Evolutionary conservation across 495 filamentous ascomycete genomes (phyloP).

Genomic region (Hyaloscypha hepaticicola): DNA sequence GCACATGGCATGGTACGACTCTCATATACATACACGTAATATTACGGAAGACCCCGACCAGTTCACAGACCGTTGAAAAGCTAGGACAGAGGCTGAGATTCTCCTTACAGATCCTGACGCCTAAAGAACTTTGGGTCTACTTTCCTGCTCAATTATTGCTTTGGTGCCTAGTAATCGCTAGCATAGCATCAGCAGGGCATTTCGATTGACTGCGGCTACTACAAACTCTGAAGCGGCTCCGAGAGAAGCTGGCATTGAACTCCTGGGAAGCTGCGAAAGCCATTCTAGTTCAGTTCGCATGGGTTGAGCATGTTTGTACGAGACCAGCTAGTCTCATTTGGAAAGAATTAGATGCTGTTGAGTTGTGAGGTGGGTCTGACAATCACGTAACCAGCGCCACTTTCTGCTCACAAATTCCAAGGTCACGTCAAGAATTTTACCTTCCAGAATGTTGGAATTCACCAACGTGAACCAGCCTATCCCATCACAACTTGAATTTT

Average conservation of each 20-base stretch:
- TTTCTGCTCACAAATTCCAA: neutral
- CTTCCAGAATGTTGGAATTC: constrained; percentile 35
- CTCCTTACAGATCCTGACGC: neutral
- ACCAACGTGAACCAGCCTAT: constrained; percentile 54
- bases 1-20: constrained; percentile 3
- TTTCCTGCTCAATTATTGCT: neutral
- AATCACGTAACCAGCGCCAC: neutral
- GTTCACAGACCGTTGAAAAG: constrained; percentile 1
- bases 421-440: constrained; percentile 39
- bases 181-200: neutral
- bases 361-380: neutral
- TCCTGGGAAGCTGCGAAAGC: neutral
- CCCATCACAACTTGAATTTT: constrained; percentile 59
- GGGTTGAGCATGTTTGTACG: neutral
- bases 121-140: neutral
- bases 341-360: neutral
- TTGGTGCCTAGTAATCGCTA: neutral
- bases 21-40: constrained; percentile 5
- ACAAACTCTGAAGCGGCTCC: neutral
- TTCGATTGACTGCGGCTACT: neutral
- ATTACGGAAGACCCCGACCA: neutral
- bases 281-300: neutral
- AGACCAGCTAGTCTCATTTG: neutral
- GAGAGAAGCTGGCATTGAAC: neutral
- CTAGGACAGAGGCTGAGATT: neutral